Evolutionary conservation across 2,329 filamentous ascomycete species (phyloP).

Genomic region (Fusarium avenaceum): DNA sequence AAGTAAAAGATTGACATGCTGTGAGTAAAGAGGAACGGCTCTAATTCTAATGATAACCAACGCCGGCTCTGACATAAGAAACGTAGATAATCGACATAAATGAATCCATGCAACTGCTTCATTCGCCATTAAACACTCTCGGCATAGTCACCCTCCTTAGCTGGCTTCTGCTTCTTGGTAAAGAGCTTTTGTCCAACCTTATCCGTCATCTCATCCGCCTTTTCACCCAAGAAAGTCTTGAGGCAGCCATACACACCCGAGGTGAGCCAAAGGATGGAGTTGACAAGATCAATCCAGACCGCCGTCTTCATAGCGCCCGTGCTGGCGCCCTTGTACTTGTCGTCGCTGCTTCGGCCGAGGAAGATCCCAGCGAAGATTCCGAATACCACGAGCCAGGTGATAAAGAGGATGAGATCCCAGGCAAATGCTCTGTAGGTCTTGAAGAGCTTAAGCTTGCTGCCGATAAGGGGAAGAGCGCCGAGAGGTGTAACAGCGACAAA

Average conservation of each 20-base stretch:
- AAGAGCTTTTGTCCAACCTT: slow-evolving; percentile 58
- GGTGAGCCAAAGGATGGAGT: slow-evolving; percentile 74
- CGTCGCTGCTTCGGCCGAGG: slow-evolving; percentile 69
- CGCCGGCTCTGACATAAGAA: slow-evolving; percentile 34
- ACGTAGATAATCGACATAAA: background rate
- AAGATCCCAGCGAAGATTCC: slow-evolving; percentile 81
- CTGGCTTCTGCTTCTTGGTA: slow-evolving; percentile 49
- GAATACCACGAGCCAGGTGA: slow-evolving; percentile 75
- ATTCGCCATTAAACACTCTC: slow-evolving; percentile 50
- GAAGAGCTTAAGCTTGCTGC: slow-evolving; percentile 52
- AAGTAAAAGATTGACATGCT: background rate
- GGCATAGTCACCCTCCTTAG: slow-evolving; percentile 47
- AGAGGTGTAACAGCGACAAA: slow-evolving; percentile 57
- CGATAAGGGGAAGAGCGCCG: slow-evolving; percentile 52
- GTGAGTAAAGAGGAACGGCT: slow-evolving; percentile 2
- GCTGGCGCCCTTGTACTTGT: slow-evolving; percentile 60
- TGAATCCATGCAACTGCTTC: background rate
- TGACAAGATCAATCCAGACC: slow-evolving; percentile 79
- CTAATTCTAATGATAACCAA: slow-evolving; percentile 17
- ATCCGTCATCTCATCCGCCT: slow-evolving; percentile 56
- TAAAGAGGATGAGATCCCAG: slow-evolving; percentile 60
- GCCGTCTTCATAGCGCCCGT: slow-evolving; percentile 74
- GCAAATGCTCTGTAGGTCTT: slow-evolving; percentile 61
- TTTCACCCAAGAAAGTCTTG: slow-evolving; percentile 59
- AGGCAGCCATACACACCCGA: slow-evolving; percentile 59